Base-by-base conservation (phyloP, 176 grass and related monocot species). In the Eragrostis curvula region DNA sequence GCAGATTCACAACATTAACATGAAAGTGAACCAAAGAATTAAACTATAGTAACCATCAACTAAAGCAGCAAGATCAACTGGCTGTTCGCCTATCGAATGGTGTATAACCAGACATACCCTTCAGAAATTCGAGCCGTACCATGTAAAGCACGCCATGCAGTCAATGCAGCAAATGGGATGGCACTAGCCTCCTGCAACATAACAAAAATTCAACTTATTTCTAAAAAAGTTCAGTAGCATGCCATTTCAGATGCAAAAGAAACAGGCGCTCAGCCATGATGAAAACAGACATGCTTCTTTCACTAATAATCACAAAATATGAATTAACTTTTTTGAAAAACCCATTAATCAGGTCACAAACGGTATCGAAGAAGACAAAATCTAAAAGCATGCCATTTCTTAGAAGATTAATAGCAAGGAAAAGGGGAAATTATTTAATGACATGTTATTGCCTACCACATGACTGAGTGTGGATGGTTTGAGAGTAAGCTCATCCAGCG, bases 151-250 rank as follows among this genome's bases (percentile, higher is more conserved):
- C 92, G 92, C 96, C 96, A 98, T 49, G 92, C 96, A 80, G 96
- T 98, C 90, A 98, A 83, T 30, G 96, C 96, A 88, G 96, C 90
- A 85, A 95, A 98, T 0, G 96, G 96, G 66, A 98, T 98, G 69
- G 92, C 92, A 74, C 96, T 98, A 57, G 96, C 92, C 53, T 95
- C 90, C 92, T 95, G 84, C 12, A 59, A 87, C 21, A 86, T 56
- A 61, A 72, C 27, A 81, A 82, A 70, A 74, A 63, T 16, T 17
- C 0, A 80, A 52, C 12, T 63, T 4, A 83, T 12, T 59, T 73
- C 28, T 29, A 55, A 21, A 15, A 41, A 53, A 23, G 67, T 23
- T 40, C 56, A 49, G 28, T 47, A 66, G 47, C 57, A 20, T 36
- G 16, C 3, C 21, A 61, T 58, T 55, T 69, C n/a, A 74, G 21